Percentiles rank a stretch among this genome's conserved stretches.
Evolutionary conservation across 768 basidiomycete species (phyloP).

Genomic region (Kwoniella sp.): DNA sequence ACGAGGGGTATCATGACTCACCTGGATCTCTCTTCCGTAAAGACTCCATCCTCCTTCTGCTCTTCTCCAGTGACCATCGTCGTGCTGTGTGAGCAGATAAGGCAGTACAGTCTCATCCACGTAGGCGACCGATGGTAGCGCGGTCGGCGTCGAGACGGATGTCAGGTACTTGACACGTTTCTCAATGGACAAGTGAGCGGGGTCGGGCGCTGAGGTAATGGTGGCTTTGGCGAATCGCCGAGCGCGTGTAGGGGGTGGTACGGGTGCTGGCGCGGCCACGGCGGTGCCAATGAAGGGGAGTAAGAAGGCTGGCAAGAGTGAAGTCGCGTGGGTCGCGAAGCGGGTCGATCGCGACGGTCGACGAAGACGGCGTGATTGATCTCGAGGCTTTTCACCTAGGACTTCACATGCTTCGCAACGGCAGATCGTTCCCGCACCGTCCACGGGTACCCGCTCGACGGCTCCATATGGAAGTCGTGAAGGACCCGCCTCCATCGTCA

Average conservation of each 20-base stretch:
- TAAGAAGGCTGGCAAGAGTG: conserved; percentile 4
- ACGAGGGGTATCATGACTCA: no score
- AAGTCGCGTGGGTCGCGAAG: neutral
- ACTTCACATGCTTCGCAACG: conserved; percentile 4
- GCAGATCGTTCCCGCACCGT: neutral
- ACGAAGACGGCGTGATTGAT: neutral
- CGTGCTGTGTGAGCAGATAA: conserved; percentile 19
- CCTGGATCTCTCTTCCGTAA: conserved; percentile 31
- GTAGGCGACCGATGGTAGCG: conserved; percentile 12
- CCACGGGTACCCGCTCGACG: neutral
- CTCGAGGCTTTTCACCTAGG: neutral
- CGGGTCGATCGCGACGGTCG: neutral
- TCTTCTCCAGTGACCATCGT: conserved; percentile 25
- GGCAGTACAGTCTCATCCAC: conserved; percentile 27
- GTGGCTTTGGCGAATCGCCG: neutral
- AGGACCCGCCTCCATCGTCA: conserved; percentile 1
- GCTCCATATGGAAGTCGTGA: neutral
- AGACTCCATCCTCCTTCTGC: conserved; percentile 34
- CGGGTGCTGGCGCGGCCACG: neutral
- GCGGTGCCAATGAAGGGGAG: conserved; percentile 2
- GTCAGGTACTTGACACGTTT: conserved; percentile 16
- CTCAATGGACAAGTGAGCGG: neutral
- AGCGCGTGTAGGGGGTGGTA: conserved; percentile 5
- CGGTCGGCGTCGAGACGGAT: conserved; percentile 9
- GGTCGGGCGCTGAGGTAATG: neutral